Evolutionary conservation across 371 early-diverging fungal genomes (phyloP).

Genomic region (Massospora cicadina): DNA sequence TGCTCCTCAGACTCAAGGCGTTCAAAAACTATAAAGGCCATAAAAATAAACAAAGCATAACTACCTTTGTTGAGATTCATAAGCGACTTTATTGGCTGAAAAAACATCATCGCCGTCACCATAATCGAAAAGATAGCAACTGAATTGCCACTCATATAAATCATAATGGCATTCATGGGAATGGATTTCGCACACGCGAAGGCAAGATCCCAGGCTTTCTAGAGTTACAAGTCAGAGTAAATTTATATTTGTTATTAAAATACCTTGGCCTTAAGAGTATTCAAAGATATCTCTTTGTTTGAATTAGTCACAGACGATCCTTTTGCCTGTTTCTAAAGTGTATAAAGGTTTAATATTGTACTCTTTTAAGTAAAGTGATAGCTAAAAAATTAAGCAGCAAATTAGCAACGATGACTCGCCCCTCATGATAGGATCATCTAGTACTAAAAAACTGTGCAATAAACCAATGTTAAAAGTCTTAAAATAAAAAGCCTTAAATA

Average conservation of each 20-base stretch:
- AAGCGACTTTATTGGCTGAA: constrained; percentile 64
- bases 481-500: too few species aligned
- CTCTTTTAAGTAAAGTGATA: background rate
- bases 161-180: constrained; percentile 95
- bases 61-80: constrained; percentile 47
- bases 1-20: constrained; percentile 33
- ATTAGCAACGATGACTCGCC: background rate
- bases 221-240: background rate
- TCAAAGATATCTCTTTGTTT: background rate
- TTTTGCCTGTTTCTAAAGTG: background rate
- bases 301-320: background rate
- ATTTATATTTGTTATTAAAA: background rate
- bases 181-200: constrained; percentile 76
- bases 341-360: background rate
- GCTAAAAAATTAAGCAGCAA: background rate
- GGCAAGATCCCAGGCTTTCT: constrained; percentile 96
- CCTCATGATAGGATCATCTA: background rate
- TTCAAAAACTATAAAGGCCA: constrained; percentile 27
- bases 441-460: background rate
- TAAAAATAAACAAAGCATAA: background rate
- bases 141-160: constrained; percentile 91
- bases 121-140: constrained; percentile 91
- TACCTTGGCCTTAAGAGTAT: background rate
- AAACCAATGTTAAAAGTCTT: too few species aligned
- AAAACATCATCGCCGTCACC: constrained; percentile 88